Conservation (phyloP, 2,329 filamentous ascomycete genomes). For the Talaromyces islandicus region DNA sequence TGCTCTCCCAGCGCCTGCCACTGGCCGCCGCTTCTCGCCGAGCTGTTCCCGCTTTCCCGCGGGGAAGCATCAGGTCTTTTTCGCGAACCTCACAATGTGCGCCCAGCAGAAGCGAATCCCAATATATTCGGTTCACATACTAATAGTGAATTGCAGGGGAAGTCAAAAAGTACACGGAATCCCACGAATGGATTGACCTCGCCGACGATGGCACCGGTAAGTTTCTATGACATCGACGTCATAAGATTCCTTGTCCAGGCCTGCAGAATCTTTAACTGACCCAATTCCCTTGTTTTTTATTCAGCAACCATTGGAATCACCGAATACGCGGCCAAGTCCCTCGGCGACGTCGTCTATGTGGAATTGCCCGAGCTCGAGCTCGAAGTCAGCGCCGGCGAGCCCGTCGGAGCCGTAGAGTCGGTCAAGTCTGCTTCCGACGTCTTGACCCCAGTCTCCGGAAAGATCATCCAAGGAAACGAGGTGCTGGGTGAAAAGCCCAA, state of each 20-base stretch:
- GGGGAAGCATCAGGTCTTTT: slow-evolving; percentile 36
- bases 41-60: slow-evolving; percentile 33
- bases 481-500: slow-evolving; percentile 77
- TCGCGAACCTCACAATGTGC: slow-evolving; percentile 36
- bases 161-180: slow-evolving; percentile 82
- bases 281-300: neutral
- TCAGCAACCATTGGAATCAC: slow-evolving; percentile 74
- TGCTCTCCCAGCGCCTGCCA: slow-evolving; percentile 32
- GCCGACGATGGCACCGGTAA: slow-evolving; percentile 71
- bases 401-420: slow-evolving; percentile 91
- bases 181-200: slow-evolving; percentile 97
- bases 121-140: neutral
- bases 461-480: slow-evolving; percentile 66
- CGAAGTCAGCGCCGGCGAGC: slow-evolving; percentile 68
- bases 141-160: slow-evolving; percentile 24
- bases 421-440: slow-evolving; percentile 99
- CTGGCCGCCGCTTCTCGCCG: slow-evolving; percentile 14
- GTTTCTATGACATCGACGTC: neutral
- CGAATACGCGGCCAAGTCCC: slow-evolving; percentile 80
- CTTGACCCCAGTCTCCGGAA: slow-evolving; percentile 77
- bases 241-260: neutral
- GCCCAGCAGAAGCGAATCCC: slow-evolving; percentile 6
- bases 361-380: slow-evolving; percentile 74
- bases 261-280: neutral
- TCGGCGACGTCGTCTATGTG: slow-evolving; percentile 95